phyloP scores from a whole-genome alignment of 2,329 filamentous ascomycete species.

The Thielaviopsis populi region DNA sequence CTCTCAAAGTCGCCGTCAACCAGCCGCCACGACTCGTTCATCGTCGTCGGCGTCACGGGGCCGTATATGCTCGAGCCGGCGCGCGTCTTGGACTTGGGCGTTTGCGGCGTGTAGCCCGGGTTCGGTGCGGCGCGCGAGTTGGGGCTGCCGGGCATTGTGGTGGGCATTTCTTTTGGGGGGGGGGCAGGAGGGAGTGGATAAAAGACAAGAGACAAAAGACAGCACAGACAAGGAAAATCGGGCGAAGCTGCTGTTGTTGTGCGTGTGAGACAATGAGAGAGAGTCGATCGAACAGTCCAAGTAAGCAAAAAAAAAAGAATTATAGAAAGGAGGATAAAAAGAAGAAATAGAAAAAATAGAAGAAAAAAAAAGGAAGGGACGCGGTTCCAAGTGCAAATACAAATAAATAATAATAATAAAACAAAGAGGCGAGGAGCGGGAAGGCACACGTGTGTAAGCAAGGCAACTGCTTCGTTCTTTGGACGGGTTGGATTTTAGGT shows the following conservation, averaged over 20 bases:
- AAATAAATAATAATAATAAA: neutral
- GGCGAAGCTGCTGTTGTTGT: neutral
- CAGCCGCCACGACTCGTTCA: slow-evolving; percentile 45
- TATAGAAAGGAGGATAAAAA: neutral
- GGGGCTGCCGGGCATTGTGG: neutral
- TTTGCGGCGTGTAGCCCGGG: neutral
- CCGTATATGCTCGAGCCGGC: neutral
- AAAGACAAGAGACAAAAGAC: no score
- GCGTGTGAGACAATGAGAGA: neutral
- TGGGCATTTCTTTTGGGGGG: no score
- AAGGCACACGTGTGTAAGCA: slow-evolving; percentile 1
- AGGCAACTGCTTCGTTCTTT: neutral
- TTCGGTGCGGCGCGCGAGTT: neutral
- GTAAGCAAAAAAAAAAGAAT: neutral
- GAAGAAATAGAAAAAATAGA: neutral
- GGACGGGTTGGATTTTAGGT: neutral
- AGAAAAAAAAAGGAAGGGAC: neutral
- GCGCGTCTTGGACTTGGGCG: neutral
- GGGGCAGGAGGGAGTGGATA: no score
- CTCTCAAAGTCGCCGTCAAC: slow-evolving; percentile 47
- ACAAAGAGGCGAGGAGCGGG: neutral
- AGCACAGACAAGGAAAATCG: neutral
- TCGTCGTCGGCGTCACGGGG: slow-evolving; percentile 22
- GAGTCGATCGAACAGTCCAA: neutral
- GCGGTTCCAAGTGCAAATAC: neutral